Evolutionary conservation across 2,329 filamentous ascomycete genomes (phyloP), one percentile per base, ranked within the genome.

Genomic region (Fonsecaea pugnacius): DNA sequence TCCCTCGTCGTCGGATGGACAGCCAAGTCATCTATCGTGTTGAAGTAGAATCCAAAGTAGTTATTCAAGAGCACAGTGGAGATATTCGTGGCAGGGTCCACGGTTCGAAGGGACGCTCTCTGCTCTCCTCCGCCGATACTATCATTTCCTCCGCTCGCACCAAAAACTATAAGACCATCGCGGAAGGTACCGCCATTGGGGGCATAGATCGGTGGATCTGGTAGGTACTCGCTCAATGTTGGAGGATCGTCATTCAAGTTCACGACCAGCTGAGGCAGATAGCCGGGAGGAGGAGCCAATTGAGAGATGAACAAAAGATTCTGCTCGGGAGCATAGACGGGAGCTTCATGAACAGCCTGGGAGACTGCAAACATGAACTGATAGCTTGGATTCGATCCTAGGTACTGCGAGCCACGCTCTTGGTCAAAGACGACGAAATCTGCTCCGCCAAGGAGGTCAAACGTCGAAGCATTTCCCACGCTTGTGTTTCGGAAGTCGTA

Each of bases 41-140:
- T 77, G 70, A 82, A 78, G 72, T 80, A 79, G 70, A 77, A 78
- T 32, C 81, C 81, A 55, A 78, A 79, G 71, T 77, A 83, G 68
- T 78, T 80, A 63, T 80, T 82, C 16, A 83, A 65, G 24, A 84
- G 71, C 4, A 73, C 75, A 6, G 71, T 72, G 4, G 78, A 77
- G 9, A 74, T 71, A 70, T 78, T 78, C 2, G 80, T 83, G 4
- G 72, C 72, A 1, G 77, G 80, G 66, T 82, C 79, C n/a, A 82
- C 74, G 4, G 75, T 77, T 6, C 78, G 74, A 54, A 83, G 75
- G 2, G 75, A 76, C 0, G 77, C 75, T 46, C 77, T 74, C 64
- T 80, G 75, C 69, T 78, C 73, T 4, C 66, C 71, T 33, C 76
- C 76, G 24, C 72, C 73, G 46, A 78, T 73, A 32, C 72, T 75